These are phyloP conservation scores for Phylloporus arenicola DNA, from an alignment of 768 basidiomycete species.

Conservation along the genomic window DNA sequence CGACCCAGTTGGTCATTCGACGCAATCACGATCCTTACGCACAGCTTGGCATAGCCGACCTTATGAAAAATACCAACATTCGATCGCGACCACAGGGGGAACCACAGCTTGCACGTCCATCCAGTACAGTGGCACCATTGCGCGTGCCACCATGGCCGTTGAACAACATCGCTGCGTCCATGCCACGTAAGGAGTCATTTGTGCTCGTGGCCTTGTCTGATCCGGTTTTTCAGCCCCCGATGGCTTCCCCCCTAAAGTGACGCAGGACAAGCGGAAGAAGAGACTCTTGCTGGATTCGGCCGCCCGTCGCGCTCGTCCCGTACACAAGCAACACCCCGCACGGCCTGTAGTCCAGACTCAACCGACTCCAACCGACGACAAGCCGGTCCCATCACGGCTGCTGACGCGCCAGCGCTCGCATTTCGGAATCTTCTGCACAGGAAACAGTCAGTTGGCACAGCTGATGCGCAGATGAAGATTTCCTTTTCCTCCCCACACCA, in stretches of 20 bases:
- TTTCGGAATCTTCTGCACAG: slow-evolving; percentile 37
- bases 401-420: slow-evolving; percentile 17
- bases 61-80: slow-evolving; percentile 17
- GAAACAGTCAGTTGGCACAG: slow-evolving; percentile 21
- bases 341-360: slow-evolving; percentile 9
- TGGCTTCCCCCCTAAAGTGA: slow-evolving; percentile 26
- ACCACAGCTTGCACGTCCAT: slow-evolving; percentile 15
- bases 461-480: slow-evolving; percentile 7
- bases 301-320: slow-evolving; percentile 19
- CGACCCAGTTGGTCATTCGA: slow-evolving; percentile 27
- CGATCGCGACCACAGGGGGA: slow-evolving; percentile 12
- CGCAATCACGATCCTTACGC: slow-evolving; percentile 27
- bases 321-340: slow-evolving; percentile 22
- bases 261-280: slow-evolving; percentile 13
- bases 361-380: slow-evolving; percentile 3
- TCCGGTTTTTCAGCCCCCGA: slow-evolving; percentile 33
- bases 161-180: slow-evolving; percentile 23
- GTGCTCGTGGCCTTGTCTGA: slow-evolving; percentile 1
- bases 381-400: slow-evolving; percentile 7
- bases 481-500: background rate
- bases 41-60: slow-evolving; percentile 33
- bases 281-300: slow-evolving; percentile 4
- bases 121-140: slow-evolving; percentile 7
- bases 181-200: slow-evolving; percentile 34
- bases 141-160: slow-evolving; percentile 23